These are phyloP conservation scores for Blastobotrys raffinosifermentans DNA, from an alignment of 1,139 yeast species.

Conservation along the genomic window DNA sequence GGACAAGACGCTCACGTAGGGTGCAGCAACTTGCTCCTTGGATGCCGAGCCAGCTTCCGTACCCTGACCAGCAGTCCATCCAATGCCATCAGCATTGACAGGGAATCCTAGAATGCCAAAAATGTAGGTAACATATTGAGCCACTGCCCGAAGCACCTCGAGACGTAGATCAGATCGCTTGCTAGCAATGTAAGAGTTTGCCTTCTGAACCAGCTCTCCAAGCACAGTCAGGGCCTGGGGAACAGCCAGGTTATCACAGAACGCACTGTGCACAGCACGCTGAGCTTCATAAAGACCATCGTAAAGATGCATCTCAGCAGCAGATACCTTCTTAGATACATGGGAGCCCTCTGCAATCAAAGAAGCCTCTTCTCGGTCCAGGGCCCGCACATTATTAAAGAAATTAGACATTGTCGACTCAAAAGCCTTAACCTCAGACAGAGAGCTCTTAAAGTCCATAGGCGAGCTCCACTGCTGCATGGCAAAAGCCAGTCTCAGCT, in stretches of 20 bases:
- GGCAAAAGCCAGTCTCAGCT: conserved; percentile 84
- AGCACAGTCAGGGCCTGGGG: conserved; percentile 65
- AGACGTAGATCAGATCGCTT: conserved; percentile 50
- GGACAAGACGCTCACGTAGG: conserved; percentile 73
- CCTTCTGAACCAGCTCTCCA: conserved; percentile 59
- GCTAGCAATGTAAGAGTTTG: conserved; percentile 65
- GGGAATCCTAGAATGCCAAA: conserved; percentile 71
- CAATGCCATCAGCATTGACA: conserved; percentile 60
- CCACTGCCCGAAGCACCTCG: conserved; percentile 60
- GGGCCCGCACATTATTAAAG: conserved; percentile 78
- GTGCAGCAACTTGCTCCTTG: conserved; percentile 64
- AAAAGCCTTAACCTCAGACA: conserved; percentile 68
- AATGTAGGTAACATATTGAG: conserved; percentile 66
- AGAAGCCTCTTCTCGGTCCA: conserved; percentile 50
- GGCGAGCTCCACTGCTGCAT: conserved; percentile 90
- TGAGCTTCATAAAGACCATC: conserved; percentile 50
- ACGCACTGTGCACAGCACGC: conserved; percentile 63
- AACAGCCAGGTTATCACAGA: conserved; percentile 82
- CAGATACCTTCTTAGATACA: conserved; percentile 49
- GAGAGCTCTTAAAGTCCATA: conserved; percentile 80
- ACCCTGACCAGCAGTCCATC: conserved; percentile 50
- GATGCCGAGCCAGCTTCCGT: conserved; percentile 27
- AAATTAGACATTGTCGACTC: conserved; percentile 75
- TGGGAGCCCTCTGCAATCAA: conserved; percentile 49
- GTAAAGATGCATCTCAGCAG: conserved; percentile 51